Evolutionary conservation across 129 eudicot genomes (phyloP).

Genomic region (Centella asiatica): DNA sequence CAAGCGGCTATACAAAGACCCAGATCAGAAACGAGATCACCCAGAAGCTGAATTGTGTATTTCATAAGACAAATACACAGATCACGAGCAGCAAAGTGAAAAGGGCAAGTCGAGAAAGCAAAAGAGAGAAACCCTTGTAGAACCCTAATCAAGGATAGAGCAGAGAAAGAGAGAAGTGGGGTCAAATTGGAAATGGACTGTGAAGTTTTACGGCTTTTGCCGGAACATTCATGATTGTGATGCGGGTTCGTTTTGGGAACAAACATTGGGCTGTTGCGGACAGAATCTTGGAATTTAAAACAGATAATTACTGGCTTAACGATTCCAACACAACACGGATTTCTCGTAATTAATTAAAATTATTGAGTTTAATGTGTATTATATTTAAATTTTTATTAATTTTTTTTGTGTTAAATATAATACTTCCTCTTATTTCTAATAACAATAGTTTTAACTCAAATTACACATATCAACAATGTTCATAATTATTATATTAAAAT

Average conservation of each 20-base stretch:
- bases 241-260: not conserved
- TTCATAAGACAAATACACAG: conserved; percentile 12
- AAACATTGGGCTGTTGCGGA: not conserved
- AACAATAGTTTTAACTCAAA: too few species aligned
- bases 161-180: conserved; percentile 9
- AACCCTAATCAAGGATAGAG: conserved; percentile 27
- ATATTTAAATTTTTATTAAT: too few species aligned
- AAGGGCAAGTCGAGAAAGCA: not conserved
- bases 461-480: too few species aligned
- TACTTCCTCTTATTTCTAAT: too few species aligned
- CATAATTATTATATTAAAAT: too few species aligned
- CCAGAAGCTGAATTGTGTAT: conserved; percentile 11
- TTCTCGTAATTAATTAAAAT: too few species aligned
- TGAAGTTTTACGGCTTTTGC: not conserved
- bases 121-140: conserved; percentile 29
- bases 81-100: not conserved
- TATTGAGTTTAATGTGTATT: too few species aligned
- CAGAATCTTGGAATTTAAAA: too few species aligned
- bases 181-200: conserved; percentile 5
- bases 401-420: too few species aligned
- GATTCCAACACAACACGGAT: too few species aligned
- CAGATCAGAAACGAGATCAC: conserved; percentile 2
- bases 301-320: too few species aligned
- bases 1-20: not conserved
- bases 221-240: not conserved